phyloP scores from a whole-genome alignment of 768 basidiomycete species.

The Podaxis pistillaris region DNA sequence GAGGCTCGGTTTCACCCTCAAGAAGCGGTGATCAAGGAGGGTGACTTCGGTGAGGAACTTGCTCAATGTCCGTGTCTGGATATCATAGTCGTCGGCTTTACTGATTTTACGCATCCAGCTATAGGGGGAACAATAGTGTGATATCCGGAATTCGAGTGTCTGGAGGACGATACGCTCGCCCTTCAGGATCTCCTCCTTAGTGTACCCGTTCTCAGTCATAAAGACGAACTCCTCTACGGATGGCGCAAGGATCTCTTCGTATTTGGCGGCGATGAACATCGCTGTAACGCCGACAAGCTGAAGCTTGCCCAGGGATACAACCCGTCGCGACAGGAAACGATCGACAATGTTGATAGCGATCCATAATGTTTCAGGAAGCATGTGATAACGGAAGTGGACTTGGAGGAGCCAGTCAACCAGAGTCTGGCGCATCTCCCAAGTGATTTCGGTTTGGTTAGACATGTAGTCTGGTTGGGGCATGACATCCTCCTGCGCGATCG shows the following conservation, averaged over 20 bases:
- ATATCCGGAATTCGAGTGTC: slow-evolving; percentile 92
- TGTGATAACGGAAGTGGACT: slow-evolving; percentile 96
- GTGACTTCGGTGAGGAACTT: slow-evolving; percentile 98
- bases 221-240: slow-evolving; percentile 97
- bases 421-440: slow-evolving; percentile 93
- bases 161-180: slow-evolving; percentile 96
- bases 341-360: slow-evolving; percentile 97
- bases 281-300: slow-evolving; percentile 98
- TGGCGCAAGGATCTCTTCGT: slow-evolving; percentile 98
- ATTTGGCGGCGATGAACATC: slow-evolving; percentile 99
- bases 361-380: slow-evolving; percentile 99
- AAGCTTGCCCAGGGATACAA: slow-evolving; percentile 86
- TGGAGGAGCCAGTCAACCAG: slow-evolving; percentile 98
- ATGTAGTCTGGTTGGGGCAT: slow-evolving; percentile 96
- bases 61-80: slow-evolving; percentile 94
- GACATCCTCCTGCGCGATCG: slow-evolving; percentile 57
- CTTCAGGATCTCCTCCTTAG: slow-evolving; percentile 94
- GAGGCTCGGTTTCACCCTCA: slow-evolving; percentile 90
- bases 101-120: slow-evolving; percentile 99
- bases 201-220: slow-evolving; percentile 96
- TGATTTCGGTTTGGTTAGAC: slow-evolving; percentile 88
- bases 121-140: slow-evolving; percentile 98
- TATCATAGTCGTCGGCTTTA: slow-evolving; percentile 98
- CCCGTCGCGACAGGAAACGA: slow-evolving; percentile 85
- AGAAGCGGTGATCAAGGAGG: slow-evolving; percentile 87